Evolutionary conservation across 176 grass and related monocot species (phyloP), one percentile per base, ranked within the genome.

Genomic region (Tuctoria greenei): DNA sequence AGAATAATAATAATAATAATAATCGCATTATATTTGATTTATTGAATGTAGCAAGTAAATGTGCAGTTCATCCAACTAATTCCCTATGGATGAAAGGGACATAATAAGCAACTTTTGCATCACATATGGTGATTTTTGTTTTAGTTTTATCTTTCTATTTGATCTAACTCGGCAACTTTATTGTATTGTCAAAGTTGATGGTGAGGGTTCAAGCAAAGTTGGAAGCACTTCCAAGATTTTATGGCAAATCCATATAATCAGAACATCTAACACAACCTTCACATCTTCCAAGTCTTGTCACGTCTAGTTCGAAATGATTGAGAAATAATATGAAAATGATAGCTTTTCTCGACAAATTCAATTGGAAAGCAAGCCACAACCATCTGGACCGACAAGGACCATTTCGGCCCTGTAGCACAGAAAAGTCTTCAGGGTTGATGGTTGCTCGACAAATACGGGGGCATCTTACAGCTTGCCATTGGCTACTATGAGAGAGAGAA

Each of bases 321-420:
- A 20, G 50, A 27, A 5, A 8, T 8, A 5, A 8, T 8, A 1
- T 54, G 20, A 25, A 46, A 51, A 13, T 7, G 4, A 1, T 26
- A 21, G 20, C 25, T 0, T 38, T 50, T 66, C n/a, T 14, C 11
- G 40, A n/a, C 13, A 37, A 71, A 66, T 79, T 79, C 49, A 78
- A 49, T 60, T 27, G 20, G 36, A 20, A 34, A 74, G 84, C 31
- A 69, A 71, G 45, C 21, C 56, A 55, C 77, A 75, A 86, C 84
- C 17, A 54, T 55, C 70, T 26, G 43, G 23, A 58, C 42, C 31
- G 43, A 55, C 11, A 16, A 85, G 49, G 78, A 76, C 78, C 72
- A 40, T 42, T 54, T 36, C 28, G 56, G 24, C 62, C 31, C 69
- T 20, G 56, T 57, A 23, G 59, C 51, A 67, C 27, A 20, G 45